Evolutionary conservation across 441 rosid genomes (phyloP), one percentile per base, ranked within the genome.

Genomic region (Mallotus repandus): DNA sequence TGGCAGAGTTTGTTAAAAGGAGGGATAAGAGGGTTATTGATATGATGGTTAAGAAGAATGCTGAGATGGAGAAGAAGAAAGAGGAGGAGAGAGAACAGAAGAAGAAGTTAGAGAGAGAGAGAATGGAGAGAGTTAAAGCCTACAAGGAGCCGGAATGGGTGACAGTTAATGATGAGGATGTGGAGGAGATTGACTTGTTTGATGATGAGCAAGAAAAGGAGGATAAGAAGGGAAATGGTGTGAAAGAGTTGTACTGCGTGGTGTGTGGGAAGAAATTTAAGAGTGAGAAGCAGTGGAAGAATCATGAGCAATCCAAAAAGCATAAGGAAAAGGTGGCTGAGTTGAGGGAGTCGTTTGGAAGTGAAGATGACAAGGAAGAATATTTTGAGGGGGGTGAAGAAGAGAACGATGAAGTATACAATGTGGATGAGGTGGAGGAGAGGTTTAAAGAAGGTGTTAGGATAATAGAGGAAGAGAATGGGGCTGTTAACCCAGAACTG

Each of bases 281-380:
- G 84, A 92, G 98, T 73, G 92, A 96, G 80, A 92, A 93, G 84
- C 98, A 96, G 74, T 96, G 98, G 98, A 87, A 87, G 84, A 96
- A 93, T 84, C 98, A 96, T 10, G 98, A 96, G 82, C 98, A 92
- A 88, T 96, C 98, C 0, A 92, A 91, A 89, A 96, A 96, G 89
- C 99, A 96, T 41, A 92, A 87, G 86, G 98, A 96, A 87, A 93
- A 86, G 86, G 88, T 96, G 62, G 97, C 90, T 0, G 86, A 88
- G 80, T 87, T 91, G 83, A 89, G 91, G 83, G 86, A 90, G 66
- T 70, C 88, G 0, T 86, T 89, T 76, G 80, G 67, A 50, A 76
- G 74, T 13, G 85, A 73, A 61, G 84, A 75, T 46, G 81, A 68
- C 1, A 79, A 73, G 10, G 74, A 58, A 10, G 83, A 64, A 68